These are phyloP conservation scores for Globisporangium okanoganense DNA, from an alignment of 352 stramenopile genomes.

Conservation along the genomic window DNA sequence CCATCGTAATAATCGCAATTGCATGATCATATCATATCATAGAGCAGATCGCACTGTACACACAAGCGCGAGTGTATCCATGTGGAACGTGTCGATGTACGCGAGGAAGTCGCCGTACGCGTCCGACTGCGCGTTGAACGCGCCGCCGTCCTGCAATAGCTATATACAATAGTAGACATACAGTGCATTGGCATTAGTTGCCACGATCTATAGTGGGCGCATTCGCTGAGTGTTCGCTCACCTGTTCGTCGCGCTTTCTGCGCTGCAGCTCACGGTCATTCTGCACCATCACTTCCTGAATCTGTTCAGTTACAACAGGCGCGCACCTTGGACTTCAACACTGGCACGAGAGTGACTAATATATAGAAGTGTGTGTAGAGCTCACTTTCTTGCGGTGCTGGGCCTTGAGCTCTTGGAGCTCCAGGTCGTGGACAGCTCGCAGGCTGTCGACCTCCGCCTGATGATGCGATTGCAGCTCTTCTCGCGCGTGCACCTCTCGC, in stretches of 20 bases:
- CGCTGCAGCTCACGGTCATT: slow-evolving; percentile 43
- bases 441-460: slow-evolving; percentile 42
- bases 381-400: slow-evolving; percentile 48
- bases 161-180: background rate
- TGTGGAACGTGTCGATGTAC: slow-evolving; percentile 71
- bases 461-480: slow-evolving; percentile 35
- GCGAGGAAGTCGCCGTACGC: slow-evolving; percentile 48
- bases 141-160: slow-evolving; percentile 6
- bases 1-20: too few relatives aligned
- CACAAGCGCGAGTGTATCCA: slow-evolving; percentile 37
- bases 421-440: slow-evolving; percentile 38
- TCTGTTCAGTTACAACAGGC: background rate
- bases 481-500: slow-evolving; percentile 21
- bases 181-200: background rate
- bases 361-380: background rate
- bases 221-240: background rate
- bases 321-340: too few relatives aligned
- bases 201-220: background rate
- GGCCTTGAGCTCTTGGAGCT: slow-evolving; percentile 41
- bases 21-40: too few relatives aligned
- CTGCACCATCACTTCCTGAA: slow-evolving; percentile 30
- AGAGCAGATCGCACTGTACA: too few relatives aligned
- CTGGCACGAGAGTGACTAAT: background rate
- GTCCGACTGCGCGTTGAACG: slow-evolving; percentile 36
- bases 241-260: slow-evolving; percentile 27